Evolutionary conservation across 2,329 filamentous ascomycete species (phyloP).

Genomic region (Zymoseptoria pseudotritici): DNA sequence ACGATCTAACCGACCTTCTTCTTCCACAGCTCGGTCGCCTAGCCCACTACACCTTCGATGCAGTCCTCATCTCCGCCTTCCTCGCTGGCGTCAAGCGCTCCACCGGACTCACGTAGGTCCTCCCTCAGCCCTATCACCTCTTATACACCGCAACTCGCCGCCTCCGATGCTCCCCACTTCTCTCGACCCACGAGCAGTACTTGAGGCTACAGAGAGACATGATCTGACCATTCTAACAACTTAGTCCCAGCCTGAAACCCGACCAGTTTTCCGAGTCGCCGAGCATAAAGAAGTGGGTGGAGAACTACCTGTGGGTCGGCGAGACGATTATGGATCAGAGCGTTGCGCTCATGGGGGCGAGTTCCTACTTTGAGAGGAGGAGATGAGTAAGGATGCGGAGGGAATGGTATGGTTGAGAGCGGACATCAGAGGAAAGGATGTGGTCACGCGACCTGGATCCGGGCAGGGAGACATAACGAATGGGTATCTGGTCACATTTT

Average conservation of each 20-base stretch:
- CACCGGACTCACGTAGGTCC: constrained; percentile 90
- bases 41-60: constrained; percentile 93
- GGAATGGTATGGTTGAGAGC: not conserved
- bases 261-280: constrained; percentile 79
- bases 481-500: not conserved
- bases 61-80: constrained; percentile 91
- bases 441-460: not conserved
- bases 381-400: constrained; percentile 43
- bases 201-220: not conserved
- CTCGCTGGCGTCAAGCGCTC: constrained; percentile 96
- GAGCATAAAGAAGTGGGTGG: constrained; percentile 78
- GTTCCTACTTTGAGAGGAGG: constrained; percentile 84
- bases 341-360: constrained; percentile 81
- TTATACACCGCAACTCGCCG: not conserved
- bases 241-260: constrained; percentile 73
- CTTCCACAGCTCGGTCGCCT: constrained; percentile 81
- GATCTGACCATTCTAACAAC: constrained; percentile 38
- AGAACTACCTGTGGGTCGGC: constrained; percentile 87
- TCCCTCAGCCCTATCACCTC: constrained; percentile 4
- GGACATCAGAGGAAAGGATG: not conserved
- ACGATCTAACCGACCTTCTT: constrained; percentile 27
- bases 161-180: not conserved
- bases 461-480: not conserved
- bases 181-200: not conserved
- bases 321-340: constrained; percentile 99